Evolutionary conservation across 805 yeast genomes (phyloP).

Genomic region (Cyberlindnera maclurae): DNA sequence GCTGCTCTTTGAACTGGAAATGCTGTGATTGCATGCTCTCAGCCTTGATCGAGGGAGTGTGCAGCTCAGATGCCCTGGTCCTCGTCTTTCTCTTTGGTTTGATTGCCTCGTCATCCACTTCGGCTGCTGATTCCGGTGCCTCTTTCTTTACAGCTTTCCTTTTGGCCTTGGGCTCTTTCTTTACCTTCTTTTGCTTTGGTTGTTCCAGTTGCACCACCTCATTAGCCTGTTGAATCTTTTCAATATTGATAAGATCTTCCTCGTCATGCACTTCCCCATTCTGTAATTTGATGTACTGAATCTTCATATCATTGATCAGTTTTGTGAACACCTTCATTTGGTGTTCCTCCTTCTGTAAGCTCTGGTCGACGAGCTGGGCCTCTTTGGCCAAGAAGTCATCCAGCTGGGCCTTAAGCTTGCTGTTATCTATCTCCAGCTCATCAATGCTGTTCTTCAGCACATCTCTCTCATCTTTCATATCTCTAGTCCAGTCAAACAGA

Average conservation of each 20-base stretch:
- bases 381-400: slow-evolving; percentile 6
- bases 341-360: slow-evolving; percentile 6
- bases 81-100: not conserved
- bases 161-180: not conserved
- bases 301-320: slow-evolving; percentile 19
- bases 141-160: not conserved
- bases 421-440: slow-evolving; percentile 1
- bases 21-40: slow-evolving; percentile 4
- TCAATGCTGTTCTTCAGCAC: not conserved
- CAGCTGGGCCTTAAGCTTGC: slow-evolving; percentile 5
- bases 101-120: not conserved
- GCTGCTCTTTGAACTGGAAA: slow-evolving; percentile 4
- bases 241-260: slow-evolving; percentile 16
- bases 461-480: slow-evolving; percentile 10
- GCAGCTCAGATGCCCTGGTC: not conserved
- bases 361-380: not conserved
- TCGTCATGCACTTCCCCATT: slow-evolving; percentile 15
- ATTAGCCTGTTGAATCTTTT: slow-evolving; percentile 6
- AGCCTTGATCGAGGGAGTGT: not conserved
- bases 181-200: slow-evolving; percentile 1
- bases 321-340: slow-evolving; percentile 16
- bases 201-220: slow-evolving; percentile 4
- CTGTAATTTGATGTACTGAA: slow-evolving; percentile 8
- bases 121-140: no score
- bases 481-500: slow-evolving; percentile 17